Percentiles rank a stretch among this genome's conserved stretches.
Evolutionary conservation across 805 yeast genomes (phyloP).

Genomic region (Candida jianshihensis): DNA sequence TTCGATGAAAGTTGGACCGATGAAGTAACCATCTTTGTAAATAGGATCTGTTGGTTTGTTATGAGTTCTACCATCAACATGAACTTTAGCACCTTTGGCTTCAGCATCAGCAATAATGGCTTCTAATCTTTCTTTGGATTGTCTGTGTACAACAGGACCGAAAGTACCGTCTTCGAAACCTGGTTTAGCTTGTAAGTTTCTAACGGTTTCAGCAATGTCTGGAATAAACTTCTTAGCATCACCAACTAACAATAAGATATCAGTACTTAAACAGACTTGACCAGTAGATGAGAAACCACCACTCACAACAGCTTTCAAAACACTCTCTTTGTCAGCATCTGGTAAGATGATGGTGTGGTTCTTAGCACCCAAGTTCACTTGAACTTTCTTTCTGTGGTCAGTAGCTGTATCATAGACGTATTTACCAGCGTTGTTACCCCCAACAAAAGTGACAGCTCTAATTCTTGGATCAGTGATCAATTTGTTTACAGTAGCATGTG

Average conservation of each 20-base stretch:
- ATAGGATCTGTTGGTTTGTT: conserved; percentile 21
- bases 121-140: conserved; percentile 45
- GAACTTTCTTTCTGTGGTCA: conserved; percentile 65
- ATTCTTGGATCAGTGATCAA: conserved; percentile 65
- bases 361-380: conserved; percentile 75
- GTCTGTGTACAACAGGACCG: conserved; percentile 68
- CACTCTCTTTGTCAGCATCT: conserved; percentile 59
- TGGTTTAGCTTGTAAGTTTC: conserved; percentile 49
- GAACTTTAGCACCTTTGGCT: conserved; percentile 53
- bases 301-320: conserved; percentile 59
- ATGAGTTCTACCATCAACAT: conserved; percentile 53
- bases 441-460: conserved; percentile 73
- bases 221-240: conserved; percentile 51
- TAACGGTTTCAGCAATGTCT: conserved; percentile 53
- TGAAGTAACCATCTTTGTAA: conserved; percentile 59
- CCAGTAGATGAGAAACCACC: conserved; percentile 85
- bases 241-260: conserved; percentile 68
- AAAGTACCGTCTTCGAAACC: conserved; percentile 62
- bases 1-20: conserved; percentile 63
- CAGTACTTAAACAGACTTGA: conserved; percentile 77
- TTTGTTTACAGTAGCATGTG: conserved; percentile 65
- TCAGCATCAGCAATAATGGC: conserved; percentile 52
- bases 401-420: conserved; percentile 63
- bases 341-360: conserved; percentile 70
- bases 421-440: conserved; percentile 73